A percentile compares a stretch with the other conserved stretches of the same genome.
Conservation (phyloP, 2,329 filamentous ascomycete species). For the Ascochyta clinopodiicola region DNA sequence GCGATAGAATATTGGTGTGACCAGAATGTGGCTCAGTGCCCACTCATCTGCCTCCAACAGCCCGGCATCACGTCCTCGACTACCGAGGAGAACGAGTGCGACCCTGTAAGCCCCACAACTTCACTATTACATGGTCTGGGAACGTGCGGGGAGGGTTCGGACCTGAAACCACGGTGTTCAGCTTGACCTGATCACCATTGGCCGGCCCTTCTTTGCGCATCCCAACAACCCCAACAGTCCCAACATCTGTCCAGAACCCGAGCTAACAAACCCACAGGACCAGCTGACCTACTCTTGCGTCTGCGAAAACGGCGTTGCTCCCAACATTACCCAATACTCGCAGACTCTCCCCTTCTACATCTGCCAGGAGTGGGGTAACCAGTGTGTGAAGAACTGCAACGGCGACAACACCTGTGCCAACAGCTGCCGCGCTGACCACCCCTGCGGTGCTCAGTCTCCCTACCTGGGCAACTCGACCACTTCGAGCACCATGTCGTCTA, state of each 20-base stretch:
- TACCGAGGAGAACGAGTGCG: constrained; percentile 69
- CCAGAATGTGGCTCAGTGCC: constrained; percentile 69
- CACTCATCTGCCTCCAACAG: constrained; percentile 73
- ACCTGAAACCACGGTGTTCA: background rate
- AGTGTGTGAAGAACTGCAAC: constrained; percentile 68
- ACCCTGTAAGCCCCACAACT: constrained; percentile 58
- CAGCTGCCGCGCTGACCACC: constrained; percentile 61
- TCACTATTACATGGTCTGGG: background rate
- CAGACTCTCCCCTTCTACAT: constrained; percentile 79
- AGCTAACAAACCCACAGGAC: constrained; percentile 31
- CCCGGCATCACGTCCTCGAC: constrained; percentile 52
- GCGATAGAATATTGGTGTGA: constrained; percentile 68
- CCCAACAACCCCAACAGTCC: constrained; percentile 14
- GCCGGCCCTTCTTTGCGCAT: background rate
- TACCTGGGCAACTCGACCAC: constrained; percentile 64
- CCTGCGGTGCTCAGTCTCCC: constrained; percentile 74
- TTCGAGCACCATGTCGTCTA: constrained; percentile 54
- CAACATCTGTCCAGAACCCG: background rate
- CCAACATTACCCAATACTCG: constrained; percentile 78
- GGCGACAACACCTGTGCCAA: constrained; percentile 62
- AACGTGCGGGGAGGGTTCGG: background rate
- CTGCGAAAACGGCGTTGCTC: constrained; percentile 69
- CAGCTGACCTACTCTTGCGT: constrained; percentile 74
- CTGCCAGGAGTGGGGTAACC: constrained; percentile 73
- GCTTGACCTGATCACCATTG: background rate